A percentile compares a stretch with the other conserved stretches of the same genome.
Conservation (phyloP, 2,329 filamentous ascomycete species). For the Akanthomyces dipterigenus region DNA sequence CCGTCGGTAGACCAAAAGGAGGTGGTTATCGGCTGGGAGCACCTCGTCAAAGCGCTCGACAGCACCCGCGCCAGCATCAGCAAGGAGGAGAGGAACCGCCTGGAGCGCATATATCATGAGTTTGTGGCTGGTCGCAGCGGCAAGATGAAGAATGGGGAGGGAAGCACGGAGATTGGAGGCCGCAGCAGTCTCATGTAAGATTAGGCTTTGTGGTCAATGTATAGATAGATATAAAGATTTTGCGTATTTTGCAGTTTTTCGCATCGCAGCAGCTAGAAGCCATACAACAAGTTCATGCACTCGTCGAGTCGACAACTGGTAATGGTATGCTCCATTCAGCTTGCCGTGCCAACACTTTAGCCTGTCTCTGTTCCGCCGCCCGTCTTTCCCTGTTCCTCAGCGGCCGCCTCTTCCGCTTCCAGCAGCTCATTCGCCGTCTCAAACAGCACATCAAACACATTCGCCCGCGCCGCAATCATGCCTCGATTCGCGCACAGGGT, state of each 20-base stretch:
- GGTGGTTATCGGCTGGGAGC: slow-evolving; percentile 77
- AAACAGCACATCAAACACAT: slow-evolving; percentile 36
- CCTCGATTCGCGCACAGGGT: slow-evolving; percentile 27
- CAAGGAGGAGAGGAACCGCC: slow-evolving; percentile 62
- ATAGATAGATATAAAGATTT: not conserved
- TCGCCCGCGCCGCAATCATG: slow-evolving; percentile 37
- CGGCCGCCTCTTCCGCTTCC: slow-evolving; percentile 15
- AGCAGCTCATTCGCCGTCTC: slow-evolving; percentile 18
- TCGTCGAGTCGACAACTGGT: not conserved
- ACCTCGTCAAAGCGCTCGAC: slow-evolving; percentile 70
- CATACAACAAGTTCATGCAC: not conserved
- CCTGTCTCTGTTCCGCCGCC: slow-evolving; percentile 4
- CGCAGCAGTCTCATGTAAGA: slow-evolving; percentile 84
- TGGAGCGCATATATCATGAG: slow-evolving; percentile 80
- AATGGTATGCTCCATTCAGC: not conserved
- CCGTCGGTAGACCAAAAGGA: slow-evolving; percentile 45
- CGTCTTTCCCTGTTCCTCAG: not conserved
- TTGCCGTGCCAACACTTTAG: too few species aligned
- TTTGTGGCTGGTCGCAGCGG: slow-evolving; percentile 90
- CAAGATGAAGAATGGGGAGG: slow-evolving; percentile 91
- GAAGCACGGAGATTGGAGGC: slow-evolving; percentile 84
- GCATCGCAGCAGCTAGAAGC: not conserved
- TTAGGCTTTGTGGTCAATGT: not conserved
- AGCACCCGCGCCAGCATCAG: slow-evolving; percentile 80
- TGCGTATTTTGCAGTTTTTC: not conserved